phyloP scores from a whole-genome alignment of 1,139 yeast species.

The Candida gigantensis region DNA sequence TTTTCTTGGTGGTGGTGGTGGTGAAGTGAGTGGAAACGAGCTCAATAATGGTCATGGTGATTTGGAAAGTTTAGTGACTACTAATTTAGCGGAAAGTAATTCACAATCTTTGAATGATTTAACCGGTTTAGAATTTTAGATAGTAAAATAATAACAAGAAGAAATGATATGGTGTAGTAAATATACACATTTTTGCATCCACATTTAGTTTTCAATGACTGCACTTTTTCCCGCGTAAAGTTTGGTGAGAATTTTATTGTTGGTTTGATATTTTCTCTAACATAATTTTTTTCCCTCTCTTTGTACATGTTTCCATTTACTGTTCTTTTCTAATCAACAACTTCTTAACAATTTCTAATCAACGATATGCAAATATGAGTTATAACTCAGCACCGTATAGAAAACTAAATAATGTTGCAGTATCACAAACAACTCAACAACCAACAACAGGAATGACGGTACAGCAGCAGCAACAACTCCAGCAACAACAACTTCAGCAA shows the following conservation, averaged over 20 bases:
- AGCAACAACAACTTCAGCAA: conserved; percentile 8
- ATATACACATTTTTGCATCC: background rate
- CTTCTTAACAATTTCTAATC: background rate
- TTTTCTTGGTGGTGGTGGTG: conserved; percentile 18
- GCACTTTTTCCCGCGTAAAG: no score
- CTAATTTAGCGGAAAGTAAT: conserved; percentile 5
- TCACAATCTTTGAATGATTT: conserved; percentile 14
- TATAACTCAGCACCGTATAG: conserved; percentile 12
- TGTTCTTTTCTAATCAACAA: background rate
- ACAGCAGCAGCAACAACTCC: conserved; percentile 9
- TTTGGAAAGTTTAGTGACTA: conserved; percentile 7
- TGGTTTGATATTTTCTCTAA: no score
- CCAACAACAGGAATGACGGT: conserved; percentile 1
- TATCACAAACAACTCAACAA: conserved; percentile 2
- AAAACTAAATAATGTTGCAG: conserved; percentile 10
- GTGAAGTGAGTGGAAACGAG: background rate
- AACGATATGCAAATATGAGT: conserved; percentile 9
- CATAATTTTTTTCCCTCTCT: no score
- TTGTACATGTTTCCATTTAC: no score
- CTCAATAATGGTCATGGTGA: no score
- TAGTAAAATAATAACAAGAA: background rate
- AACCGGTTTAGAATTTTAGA: conserved; percentile 14
- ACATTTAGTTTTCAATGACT: no score
- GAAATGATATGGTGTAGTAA: background rate
- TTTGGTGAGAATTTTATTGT: no score